Evolutionary conservation across 2,329 filamentous ascomycete genomes (phyloP), one percentile per base, ranked within the genome.

Genomic region (Neopestalotiopsis sp.): DNA sequence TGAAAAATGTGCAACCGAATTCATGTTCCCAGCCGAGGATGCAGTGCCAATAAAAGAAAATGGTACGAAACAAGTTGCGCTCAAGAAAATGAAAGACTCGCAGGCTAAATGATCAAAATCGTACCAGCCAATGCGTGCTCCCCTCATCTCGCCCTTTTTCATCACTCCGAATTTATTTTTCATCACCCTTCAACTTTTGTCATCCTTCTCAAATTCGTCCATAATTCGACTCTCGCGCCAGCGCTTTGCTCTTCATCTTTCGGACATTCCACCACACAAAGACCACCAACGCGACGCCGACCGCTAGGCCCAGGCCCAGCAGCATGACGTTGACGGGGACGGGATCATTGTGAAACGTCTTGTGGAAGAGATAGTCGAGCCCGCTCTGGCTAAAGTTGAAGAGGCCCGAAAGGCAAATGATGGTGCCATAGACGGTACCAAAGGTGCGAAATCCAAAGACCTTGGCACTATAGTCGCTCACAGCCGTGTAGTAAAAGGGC

Each of bases 381-480:
- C 88, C 94, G 4, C 91, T 91, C 82, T 97, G 94, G 1, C 89
- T 89, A 76, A 98, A 95, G 80, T 97, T 97, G 75, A 94, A 86
- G 0, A 97, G 79, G 0, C 95, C 94, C 0, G 94, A 91, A 1
- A 96, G 82, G 80, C 93, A 97, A 74, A 97, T 97, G 72, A 97
- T 92, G 24, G 95, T 86, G 12, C 94, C 94, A 80, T 97, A 97
- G n/a, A 98, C 94, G 68, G 93, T 97, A 60, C 94, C 95, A 74
- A 97, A 97, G 0, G 94, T 97, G 70, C 90, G 87, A 81, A 97
- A 97, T 17, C 94, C 94, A 78, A 97, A 97, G 45, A 97, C 94
- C 81, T 97, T 97, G 70, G 94, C 94, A 24, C 90, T 89, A 79
- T 97, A 97, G 81, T 97, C 94, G 69, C 92, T 95, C 69, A 97